Conservation (phyloP, 2,329 filamentous ascomycete species). For the Phyllosticta citrichinensis region DNA sequence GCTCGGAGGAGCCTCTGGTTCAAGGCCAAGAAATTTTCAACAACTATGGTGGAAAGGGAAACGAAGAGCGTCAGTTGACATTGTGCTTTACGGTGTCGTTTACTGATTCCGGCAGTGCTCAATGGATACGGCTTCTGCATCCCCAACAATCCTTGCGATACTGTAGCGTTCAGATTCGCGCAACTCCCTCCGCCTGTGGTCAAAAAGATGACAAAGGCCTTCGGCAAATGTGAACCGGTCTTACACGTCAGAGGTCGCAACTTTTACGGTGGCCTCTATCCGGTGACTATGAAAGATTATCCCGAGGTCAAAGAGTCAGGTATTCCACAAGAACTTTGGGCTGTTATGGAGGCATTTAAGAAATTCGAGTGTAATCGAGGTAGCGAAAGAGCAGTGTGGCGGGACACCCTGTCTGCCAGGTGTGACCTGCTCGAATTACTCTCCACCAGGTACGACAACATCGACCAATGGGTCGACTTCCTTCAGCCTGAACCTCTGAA, state of each 20-base stretch:
- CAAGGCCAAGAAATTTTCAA: constrained; percentile 39
- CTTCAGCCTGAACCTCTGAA: constrained; percentile 21
- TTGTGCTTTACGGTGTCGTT: background rate
- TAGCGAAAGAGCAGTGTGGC: constrained; percentile 10
- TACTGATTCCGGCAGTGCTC: constrained; percentile 23
- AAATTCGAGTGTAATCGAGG: background rate
- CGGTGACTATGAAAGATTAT: constrained; percentile 12
- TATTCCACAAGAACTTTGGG: constrained; percentile 24
- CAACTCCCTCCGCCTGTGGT: constrained; percentile 28
- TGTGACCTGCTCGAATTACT: constrained; percentile 16
- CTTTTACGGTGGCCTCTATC: constrained; percentile 26
- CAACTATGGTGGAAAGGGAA: constrained; percentile 44
- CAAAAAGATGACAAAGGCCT: constrained; percentile 13
- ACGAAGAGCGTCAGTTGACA: constrained; percentile 33
- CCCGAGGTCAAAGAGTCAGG: constrained; percentile 22
- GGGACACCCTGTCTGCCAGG: constrained; percentile 8
- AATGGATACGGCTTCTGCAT: constrained; percentile 45
- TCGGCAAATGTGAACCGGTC: constrained; percentile 10
- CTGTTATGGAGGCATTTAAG: constrained; percentile 21
- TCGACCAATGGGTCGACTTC: constrained; percentile 2
- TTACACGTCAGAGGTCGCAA: constrained; percentile 24
- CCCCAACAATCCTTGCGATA: constrained; percentile 37
- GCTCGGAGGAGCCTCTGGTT: constrained; percentile 22
- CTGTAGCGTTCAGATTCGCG: constrained; percentile 33
- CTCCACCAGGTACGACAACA: constrained; percentile 19